Evolutionary conservation across 1,139 yeast genomes (phyloP).

Genomic region (Geotrichum restrictum): DNA sequence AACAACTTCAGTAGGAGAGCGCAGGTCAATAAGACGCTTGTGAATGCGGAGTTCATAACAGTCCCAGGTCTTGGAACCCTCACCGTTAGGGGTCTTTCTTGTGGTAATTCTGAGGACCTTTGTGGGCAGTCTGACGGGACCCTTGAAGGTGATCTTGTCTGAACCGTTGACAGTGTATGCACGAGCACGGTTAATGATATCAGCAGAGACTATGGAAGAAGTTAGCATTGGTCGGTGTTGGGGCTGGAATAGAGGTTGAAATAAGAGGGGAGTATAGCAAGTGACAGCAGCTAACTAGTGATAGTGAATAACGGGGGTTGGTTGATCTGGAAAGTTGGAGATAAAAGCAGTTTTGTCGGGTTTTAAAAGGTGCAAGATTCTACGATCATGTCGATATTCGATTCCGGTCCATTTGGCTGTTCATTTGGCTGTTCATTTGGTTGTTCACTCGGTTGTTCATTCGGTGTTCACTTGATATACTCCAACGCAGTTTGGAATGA

Average conservation of each 20-base stretch:
- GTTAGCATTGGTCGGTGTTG: too few species aligned
- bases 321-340: too few species aligned
- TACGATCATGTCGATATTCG: too few species aligned
- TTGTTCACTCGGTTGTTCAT: neutral
- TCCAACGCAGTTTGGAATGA: too few species aligned
- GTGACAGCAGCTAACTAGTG: neutral
- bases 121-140: constrained; percentile 99
- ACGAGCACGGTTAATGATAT: constrained; percentile 86
- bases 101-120: constrained; percentile 97
- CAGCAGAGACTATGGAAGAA: constrained; percentile 55
- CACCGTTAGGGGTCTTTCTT: constrained; percentile 99
- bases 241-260: constrained; percentile 8
- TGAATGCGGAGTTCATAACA: constrained; percentile 99
- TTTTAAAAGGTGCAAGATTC: too few species aligned
- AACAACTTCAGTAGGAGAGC: constrained; percentile 92
- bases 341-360: too few species aligned
- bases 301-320: too few species aligned
- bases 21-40: constrained; percentile 99
- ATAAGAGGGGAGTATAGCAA: neutral
- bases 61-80: constrained; percentile 99
- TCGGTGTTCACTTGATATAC: neutral
- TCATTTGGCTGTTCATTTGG: too few species aligned
- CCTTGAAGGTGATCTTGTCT: constrained; percentile 47
- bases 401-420: too few species aligned
- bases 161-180: constrained; percentile 52